Evolutionary conservation across 108 stramenopile species (phyloP).

Genomic region (Conticribra weissflogii): DNA sequence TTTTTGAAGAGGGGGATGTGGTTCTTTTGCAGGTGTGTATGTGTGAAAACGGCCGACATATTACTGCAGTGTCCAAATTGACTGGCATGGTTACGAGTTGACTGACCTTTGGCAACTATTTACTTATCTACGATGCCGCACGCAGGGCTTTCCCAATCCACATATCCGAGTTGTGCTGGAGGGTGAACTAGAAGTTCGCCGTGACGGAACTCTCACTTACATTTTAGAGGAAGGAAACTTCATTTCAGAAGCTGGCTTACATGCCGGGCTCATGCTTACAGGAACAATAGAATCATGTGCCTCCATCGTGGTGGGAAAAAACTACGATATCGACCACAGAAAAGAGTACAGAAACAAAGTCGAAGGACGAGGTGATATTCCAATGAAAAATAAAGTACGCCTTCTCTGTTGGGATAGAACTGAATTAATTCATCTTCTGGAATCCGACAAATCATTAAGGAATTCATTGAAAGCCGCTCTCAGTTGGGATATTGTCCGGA

Average conservation of each 20-base stretch:
- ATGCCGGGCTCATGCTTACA: constrained; percentile 74
- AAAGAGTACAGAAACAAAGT: neutral
- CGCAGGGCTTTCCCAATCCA: constrained; percentile 57
- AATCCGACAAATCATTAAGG: constrained; percentile 52
- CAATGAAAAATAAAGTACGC: constrained; percentile 29
- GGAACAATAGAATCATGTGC: constrained; percentile 75
- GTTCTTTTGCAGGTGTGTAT: constrained; percentile 51
- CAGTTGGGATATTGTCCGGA: constrained; percentile 88
- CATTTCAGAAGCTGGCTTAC: constrained; percentile 77
- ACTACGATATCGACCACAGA: constrained; percentile 14
- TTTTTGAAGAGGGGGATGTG: constrained; percentile 58
- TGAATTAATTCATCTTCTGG: constrained; percentile 67
- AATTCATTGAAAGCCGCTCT: constrained; percentile 71
- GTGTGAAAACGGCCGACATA: neutral
- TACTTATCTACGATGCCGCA: neutral
- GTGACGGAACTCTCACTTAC: constrained; percentile 79
- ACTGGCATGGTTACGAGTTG: too few species aligned
- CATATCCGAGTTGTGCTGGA: constrained; percentile 73
- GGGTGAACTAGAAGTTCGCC: constrained; percentile 66
- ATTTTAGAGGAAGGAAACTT: constrained; percentile 79
- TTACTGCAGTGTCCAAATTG: neutral
- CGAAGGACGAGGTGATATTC: too few species aligned
- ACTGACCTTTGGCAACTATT: neutral
- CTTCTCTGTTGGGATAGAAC: constrained; percentile 70
- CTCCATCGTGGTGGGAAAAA: constrained; percentile 55